These are phyloP conservation scores for Euryodendron excelsum DNA, from an alignment of 148 eudicot species.

Conservation along the genomic window DNA sequence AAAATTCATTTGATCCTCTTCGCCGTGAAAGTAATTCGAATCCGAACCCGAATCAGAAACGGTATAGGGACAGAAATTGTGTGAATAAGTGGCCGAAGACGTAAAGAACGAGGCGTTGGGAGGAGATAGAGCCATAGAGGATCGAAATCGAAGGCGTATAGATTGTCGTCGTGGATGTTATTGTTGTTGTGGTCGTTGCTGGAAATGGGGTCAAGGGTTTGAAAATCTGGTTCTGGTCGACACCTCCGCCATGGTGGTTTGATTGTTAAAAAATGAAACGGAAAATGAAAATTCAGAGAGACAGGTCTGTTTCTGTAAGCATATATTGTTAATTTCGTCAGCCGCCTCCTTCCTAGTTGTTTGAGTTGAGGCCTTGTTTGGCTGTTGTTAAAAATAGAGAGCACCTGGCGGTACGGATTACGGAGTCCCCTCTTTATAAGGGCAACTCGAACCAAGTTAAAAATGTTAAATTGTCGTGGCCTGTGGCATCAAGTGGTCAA, in stretches of 20 bases:
- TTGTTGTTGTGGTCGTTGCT: background rate
- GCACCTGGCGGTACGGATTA: background rate
- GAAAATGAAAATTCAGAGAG: background rate
- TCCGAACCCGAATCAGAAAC: slow-evolving; percentile 27
- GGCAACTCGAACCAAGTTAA: too few species aligned
- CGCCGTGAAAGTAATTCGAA: slow-evolving; percentile 22
- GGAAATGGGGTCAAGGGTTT: too few species aligned
- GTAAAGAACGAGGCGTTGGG: background rate
- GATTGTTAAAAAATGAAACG: background rate
- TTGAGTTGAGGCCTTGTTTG: background rate
- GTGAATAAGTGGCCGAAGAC: background rate
- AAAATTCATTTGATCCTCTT: slow-evolving; percentile 46
- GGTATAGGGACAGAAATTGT: background rate
- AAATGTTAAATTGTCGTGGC: too few species aligned
- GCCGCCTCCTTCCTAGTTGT: background rate
- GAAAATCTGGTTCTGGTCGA: too few species aligned
- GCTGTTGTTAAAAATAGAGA: background rate
- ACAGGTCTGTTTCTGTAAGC: too few species aligned
- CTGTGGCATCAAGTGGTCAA: too few species aligned
- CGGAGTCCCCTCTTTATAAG: too few species aligned
- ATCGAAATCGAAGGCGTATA: slow-evolving; percentile 4
- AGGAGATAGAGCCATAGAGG: slow-evolving; percentile 10
- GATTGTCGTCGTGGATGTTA: slow-evolving; percentile 5
- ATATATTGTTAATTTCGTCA: background rate
- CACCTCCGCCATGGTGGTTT: background rate